Evolutionary conservation across 2,329 filamentous ascomycete genomes (phyloP), one percentile per base, ranked within the genome.

Genomic region (Colletotrichum cuscutae): DNA sequence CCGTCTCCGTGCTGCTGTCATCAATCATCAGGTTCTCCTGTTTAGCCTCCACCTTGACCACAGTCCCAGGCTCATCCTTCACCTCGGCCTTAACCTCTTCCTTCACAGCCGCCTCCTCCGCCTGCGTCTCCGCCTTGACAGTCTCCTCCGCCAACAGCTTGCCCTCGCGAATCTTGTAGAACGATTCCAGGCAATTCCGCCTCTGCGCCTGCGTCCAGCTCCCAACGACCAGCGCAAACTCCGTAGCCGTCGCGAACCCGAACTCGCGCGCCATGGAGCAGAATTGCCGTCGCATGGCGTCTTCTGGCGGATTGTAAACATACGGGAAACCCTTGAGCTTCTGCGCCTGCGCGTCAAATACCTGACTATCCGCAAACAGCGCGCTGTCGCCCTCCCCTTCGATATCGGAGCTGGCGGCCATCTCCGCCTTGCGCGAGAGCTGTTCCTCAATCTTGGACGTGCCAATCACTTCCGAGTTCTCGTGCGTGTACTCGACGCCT

Each of bases 391-490:
- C 87, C 11, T 88, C 86, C 2, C 86, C 71, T 73, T 88, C 84
- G 5, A 78, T 80, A 30, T 79, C 80, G 1, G 77, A 78, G 70
- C 87, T 87, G 4, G 86, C 87, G 0, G 86, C 85, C 78, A 92
- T 87, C 78, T 93, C 91, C 5, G 96, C 97, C 54, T 90, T 91
- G 24, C 92, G 91, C 58, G 93, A 95, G 5, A 99, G 89, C 70
- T 92, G 90, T 75, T 94, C 93, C 83, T 99, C 97, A n/a, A 98
- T 89, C 76, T 93, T 94, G n/a, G 93, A 97, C 1, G 94, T 93
- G 12, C 97, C 97, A 69, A 99, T 90, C 15, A 99, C 95, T 82
- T 99, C 95, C 1, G 94, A 95, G 80, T 99, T 99, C 77, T 98
- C 94, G 79, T 99, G 97, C 0, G 95, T 97, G 81, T 99, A 99